Base-by-base conservation (phyloP, 768 basidiomycete species). In the Fistulinella prunicolor region DNA sequence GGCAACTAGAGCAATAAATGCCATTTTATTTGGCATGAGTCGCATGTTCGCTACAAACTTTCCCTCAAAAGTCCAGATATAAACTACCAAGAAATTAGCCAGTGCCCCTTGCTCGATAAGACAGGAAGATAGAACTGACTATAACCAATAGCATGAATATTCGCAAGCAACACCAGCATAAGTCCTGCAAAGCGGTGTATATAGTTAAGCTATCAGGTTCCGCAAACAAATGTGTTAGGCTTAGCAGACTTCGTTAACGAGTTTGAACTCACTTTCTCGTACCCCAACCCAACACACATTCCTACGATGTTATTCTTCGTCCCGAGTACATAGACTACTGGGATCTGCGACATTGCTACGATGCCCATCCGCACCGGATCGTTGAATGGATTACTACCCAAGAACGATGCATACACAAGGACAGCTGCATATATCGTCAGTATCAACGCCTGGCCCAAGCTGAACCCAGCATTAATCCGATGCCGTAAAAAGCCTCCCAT, bases 151-250 rank as follows among this genome's bases (percentile, higher is more conserved):
- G 62, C 64, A 44, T 79, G 78, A 1, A 78, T 50, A 22, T 78
- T 71, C 5, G 69, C 63, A 9, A 71, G 61, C 20, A 78, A 22
- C 19, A 73, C 67, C 22, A 77, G 40, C 46, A 77, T 49, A 5
- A 67, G 49, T 13, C 82, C 81, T 1, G 70, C 64, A 59, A 74
- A 76, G n/a, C 80, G 78, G 58, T 83, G 81, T 21, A 82, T 59
- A 59, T 68, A 79, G 60, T 80, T 80, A 47, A 78, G 59, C 72
- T 80, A 52, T 38, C 50, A 38, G 24, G 29, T 43, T 35, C 7
- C 36, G 9, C 16, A 38, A 22, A n/a, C 3, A 32, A 19, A 34
- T 17, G n/a, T 2, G 23, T 28, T 26, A 28, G 19, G 12, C 42
- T 49, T 29, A 40, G 30, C 29, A 39, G 40, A 29, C 26, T 9